Evolutionary conservation across 495 filamentous ascomycete species (phyloP).

Genomic region (Trichocladium antarcticum): DNA sequence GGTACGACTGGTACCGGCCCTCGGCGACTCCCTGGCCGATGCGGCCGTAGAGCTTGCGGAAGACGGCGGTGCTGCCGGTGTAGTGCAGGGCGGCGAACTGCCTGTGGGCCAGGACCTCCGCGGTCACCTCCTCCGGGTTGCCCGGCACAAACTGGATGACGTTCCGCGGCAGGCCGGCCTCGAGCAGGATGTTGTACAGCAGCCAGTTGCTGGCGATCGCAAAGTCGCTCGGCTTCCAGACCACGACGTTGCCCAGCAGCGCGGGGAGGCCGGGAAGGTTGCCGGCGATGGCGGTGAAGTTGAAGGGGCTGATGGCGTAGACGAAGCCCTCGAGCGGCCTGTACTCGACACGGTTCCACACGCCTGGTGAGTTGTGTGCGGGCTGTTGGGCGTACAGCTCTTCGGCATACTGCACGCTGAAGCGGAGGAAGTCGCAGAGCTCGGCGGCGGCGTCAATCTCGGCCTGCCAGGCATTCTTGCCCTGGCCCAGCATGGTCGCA

Average conservation of each 20-base stretch:
- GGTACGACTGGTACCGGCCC: conserved; percentile 60
- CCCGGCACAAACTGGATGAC: conserved; percentile 80
- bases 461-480: conserved; percentile 93
- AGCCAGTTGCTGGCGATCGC: conserved; percentile 65
- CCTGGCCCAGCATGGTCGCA: conserved; percentile 84
- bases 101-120: conserved; percentile 52
- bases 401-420: conserved; percentile 81
- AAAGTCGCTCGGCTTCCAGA: conserved; percentile 80
- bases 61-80: conserved; percentile 71
- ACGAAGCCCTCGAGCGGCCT: conserved; percentile 79
- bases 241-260: conserved; percentile 73
- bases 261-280: conserved; percentile 65
- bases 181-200: conserved; percentile 74
- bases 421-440: conserved; percentile 80
- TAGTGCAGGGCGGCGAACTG: conserved; percentile 72
- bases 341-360: conserved; percentile 80
- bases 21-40: conserved; percentile 60
- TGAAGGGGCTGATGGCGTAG: conserved; percentile 78
- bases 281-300: conserved; percentile 78
- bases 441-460: conserved; percentile 94
- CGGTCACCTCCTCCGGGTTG: conserved; percentile 62
- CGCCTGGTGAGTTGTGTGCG: conserved; percentile 57
- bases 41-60: conserved; percentile 60
- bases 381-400: conserved; percentile 81
- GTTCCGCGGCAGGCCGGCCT: conserved; percentile 67